A percentile compares a stretch with the other conserved stretches of the same genome.
These are phyloP conservation scores for Penicillium pancosmium DNA, from an alignment of 495 filamentous ascomycete genomes.

Conservation along the genomic window DNA sequence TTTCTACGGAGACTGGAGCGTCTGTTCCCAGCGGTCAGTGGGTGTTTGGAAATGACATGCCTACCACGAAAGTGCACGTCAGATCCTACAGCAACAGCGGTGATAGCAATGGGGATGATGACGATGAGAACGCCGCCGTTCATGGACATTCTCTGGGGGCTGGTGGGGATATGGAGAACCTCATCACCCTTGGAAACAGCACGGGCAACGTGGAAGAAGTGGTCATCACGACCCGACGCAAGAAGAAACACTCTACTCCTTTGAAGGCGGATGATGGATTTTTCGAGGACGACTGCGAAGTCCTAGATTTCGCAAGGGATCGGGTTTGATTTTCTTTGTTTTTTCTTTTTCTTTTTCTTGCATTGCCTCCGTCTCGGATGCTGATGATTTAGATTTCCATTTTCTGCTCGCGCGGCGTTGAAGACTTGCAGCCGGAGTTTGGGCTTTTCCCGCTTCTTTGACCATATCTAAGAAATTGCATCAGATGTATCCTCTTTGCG, in stretches of 20 bases:
- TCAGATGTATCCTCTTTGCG: conserved; percentile 17
- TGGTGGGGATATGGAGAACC: conserved; percentile 53
- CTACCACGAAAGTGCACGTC: conserved; percentile 63
- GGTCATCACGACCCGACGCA: conserved; percentile 74
- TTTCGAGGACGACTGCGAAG: conserved; percentile 93
- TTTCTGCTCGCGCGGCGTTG: conserved; percentile 22
- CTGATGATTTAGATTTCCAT: conserved; percentile 30
- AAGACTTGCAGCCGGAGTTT: conserved; percentile 22
- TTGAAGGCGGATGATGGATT: conserved; percentile 74
- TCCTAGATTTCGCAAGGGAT: conserved; percentile 88
- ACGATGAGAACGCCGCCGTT: conserved; percentile 42
- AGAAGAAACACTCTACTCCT: conserved; percentile 51
- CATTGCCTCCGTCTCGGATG: conserved; percentile 13
- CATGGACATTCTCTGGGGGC: conserved; percentile 41
- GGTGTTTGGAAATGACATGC: conserved; percentile 71
- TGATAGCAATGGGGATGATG: conserved; percentile 54
- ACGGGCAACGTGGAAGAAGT: conserved; percentile 77
- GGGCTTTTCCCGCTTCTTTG: conserved; percentile 5
- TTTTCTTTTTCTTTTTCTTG: conserved; percentile 10
- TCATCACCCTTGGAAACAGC: conserved; percentile 55
- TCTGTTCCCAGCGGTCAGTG: conserved; percentile 50
- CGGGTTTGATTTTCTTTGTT: conserved; percentile 58
- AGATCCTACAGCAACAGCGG: conserved; percentile 47
- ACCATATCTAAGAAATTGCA: conserved; percentile 26
- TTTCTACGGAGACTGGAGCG: conserved; percentile 34